Conservation (phyloP, 1,139 yeast species). For the Protomyces arabidopsidicola region DNA sequence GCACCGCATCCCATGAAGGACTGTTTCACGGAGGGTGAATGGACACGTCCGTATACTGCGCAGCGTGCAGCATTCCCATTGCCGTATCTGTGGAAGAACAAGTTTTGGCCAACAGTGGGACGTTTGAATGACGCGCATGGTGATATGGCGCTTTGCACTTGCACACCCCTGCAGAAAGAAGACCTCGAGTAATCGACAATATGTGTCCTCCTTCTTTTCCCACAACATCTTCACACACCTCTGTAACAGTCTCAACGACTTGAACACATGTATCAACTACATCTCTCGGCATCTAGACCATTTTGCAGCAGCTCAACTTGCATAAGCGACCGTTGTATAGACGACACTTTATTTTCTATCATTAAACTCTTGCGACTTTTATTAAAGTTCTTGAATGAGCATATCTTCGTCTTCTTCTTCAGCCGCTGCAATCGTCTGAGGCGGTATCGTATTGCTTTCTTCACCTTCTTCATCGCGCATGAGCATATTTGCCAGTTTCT, state of each 20-base stretch:
- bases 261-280: not conserved
- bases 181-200: conserved; percentile 1
- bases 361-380: not conserved
- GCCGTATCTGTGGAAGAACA: conserved; percentile 61
- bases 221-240: not conserved
- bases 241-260: not conserved
- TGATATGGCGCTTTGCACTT: conserved; percentile 88
- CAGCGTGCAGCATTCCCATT: conserved; percentile 92
- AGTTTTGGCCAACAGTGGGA: conserved; percentile 94
- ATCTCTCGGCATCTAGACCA: not conserved
- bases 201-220: not conserved
- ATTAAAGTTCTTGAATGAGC: conserved; percentile 9
- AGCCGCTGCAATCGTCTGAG: conserved; percentile 7
- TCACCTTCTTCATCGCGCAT: conserved; percentile 34
- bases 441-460: conserved; percentile 17
- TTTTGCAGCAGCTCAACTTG: not conserved
- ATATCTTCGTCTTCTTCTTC: conserved; percentile 26
- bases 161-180: conserved; percentile 42
- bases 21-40: conserved; percentile 60
- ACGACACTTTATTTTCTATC: not conserved
- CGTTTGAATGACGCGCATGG: conserved; percentile 93
- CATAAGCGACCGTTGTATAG: not conserved
- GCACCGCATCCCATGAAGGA: conserved; percentile 91
- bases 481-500: conserved; percentile 32
- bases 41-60: conserved; percentile 85